phyloP scores from a whole-genome alignment of 2,329 filamentous ascomycete species.

The Aspergillus melleus region DNA sequence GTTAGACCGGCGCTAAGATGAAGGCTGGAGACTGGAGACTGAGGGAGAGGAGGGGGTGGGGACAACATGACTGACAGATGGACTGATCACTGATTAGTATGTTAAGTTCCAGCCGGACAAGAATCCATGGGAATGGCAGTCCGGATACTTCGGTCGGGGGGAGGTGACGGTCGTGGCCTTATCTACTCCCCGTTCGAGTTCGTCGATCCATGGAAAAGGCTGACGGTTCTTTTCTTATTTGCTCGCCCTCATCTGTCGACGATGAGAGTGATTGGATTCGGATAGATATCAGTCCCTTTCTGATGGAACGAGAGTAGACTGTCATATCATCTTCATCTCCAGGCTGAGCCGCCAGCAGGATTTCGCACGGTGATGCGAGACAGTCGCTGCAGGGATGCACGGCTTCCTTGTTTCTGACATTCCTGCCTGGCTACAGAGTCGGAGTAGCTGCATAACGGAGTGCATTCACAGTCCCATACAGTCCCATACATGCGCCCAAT shows the following conservation, averaged over 20 bases:
- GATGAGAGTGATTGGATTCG: not conserved
- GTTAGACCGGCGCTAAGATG: not conserved
- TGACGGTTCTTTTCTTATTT: not conserved
- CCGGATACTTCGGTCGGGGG: not conserved
- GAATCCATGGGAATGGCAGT: not conserved
- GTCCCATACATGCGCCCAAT: conserved; percentile 15
- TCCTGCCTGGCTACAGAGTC: conserved; percentile 1
- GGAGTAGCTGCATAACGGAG: conserved; percentile 9
- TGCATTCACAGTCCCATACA: not conserved
- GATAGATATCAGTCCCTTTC: not conserved
- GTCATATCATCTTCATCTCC: not conserved
- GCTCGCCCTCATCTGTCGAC: too few relatives aligned
- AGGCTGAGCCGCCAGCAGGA: not conserved
- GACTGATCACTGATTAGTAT: not conserved
- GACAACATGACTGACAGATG: not conserved
- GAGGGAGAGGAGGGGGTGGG: not conserved
- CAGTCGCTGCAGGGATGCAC: conserved; percentile 3
- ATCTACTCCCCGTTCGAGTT: not conserved
- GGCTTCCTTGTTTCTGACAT: conserved; percentile 13
- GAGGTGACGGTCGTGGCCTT: not conserved
- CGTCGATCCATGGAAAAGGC: not conserved
- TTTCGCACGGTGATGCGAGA: not conserved
- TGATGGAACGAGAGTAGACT: not conserved
- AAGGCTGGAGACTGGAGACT: not conserved
- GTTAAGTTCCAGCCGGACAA: too few relatives aligned